Evolutionary conservation across 73 alveolate species (phyloP).

Genomic region (Loxodes magnus): DNA sequence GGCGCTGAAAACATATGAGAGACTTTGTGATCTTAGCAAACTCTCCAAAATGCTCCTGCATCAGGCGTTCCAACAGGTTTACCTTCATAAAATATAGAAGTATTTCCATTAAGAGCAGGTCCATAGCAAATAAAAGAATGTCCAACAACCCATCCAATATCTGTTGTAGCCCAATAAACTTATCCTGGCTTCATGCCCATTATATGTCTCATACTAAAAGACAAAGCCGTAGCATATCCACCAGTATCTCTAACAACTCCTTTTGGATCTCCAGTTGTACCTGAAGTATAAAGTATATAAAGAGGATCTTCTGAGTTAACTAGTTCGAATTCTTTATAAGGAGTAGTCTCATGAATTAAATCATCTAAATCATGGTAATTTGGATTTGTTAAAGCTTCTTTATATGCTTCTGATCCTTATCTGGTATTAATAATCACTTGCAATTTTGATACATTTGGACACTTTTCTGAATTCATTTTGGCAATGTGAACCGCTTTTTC

Average conservation of each 20-base stretch:
- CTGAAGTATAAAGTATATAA: conserved; percentile 96
- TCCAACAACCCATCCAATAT: conserved; percentile 99
- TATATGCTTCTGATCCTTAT: too few relatives aligned
- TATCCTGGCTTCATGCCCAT: conserved; percentile 80
- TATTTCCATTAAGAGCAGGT: conserved; percentile 76
- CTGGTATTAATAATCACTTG: too few relatives aligned
- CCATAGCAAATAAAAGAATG: conserved; percentile 98
- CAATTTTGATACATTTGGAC: too few relatives aligned
- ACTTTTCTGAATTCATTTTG: conserved; percentile 26
- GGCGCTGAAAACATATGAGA: conserved; percentile 97
- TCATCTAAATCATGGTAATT: conserved; percentile 19
- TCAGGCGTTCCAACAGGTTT: conserved; percentile 93
- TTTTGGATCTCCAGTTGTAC: conserved; percentile 99
- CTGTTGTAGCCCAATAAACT: conserved; percentile 91
- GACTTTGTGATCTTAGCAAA: conserved; percentile 73
- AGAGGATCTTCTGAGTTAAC: conserved; percentile 80
- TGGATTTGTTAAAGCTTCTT: background rate
- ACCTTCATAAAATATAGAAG: conserved; percentile 92
- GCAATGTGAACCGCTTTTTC: conserved; percentile 75
- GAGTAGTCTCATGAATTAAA: conserved; percentile 16
- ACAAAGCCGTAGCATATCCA: conserved; percentile 5
- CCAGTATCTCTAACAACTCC: conserved; percentile 60
- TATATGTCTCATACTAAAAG: conserved; percentile 47
- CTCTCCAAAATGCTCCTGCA: conserved; percentile 90
- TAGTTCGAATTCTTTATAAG: background rate